Evolutionary conservation across 176 grass and related monocot species (phyloP).

Genomic region (Areca catechu): DNA sequence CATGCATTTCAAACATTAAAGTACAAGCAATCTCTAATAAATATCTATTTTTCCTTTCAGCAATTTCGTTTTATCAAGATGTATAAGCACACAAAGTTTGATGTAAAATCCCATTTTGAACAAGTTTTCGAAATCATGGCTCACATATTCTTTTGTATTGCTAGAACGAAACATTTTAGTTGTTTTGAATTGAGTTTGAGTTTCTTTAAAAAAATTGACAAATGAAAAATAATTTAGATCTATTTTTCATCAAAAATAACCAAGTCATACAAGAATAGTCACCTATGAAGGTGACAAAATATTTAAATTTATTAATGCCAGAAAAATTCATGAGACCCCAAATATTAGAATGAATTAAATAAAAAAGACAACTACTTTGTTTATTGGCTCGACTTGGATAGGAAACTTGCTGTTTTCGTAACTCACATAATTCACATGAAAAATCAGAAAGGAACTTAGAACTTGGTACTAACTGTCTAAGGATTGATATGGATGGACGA

Average conservation of each 20-base stretch:
- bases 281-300: background rate
- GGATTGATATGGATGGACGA: too few relatives aligned
- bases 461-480: too few relatives aligned
- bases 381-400: too few relatives aligned
- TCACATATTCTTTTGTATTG: background rate
- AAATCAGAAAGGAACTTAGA: too few relatives aligned
- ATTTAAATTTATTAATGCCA: background rate
- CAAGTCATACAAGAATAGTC: background rate
- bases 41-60: background rate
- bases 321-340: too few relatives aligned
- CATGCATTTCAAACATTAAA: background rate
- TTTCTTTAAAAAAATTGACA: background rate
- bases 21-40: background rate
- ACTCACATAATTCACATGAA: too few relatives aligned
- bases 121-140: background rate
- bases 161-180: background rate
- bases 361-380: too few relatives aligned
- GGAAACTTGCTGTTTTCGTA: too few relatives aligned
- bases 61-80: conserved; percentile 11
- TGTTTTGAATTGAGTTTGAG: background rate
- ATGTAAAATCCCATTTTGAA: too few relatives aligned
- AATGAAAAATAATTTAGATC: background rate
- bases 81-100: background rate
- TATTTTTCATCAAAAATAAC: background rate
- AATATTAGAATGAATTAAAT: too few relatives aligned